These are phyloP conservation scores for Fusarium brevicatenulatum DNA, from an alignment of 2,329 filamentous ascomycete genomes.

Conservation along the genomic window DNA sequence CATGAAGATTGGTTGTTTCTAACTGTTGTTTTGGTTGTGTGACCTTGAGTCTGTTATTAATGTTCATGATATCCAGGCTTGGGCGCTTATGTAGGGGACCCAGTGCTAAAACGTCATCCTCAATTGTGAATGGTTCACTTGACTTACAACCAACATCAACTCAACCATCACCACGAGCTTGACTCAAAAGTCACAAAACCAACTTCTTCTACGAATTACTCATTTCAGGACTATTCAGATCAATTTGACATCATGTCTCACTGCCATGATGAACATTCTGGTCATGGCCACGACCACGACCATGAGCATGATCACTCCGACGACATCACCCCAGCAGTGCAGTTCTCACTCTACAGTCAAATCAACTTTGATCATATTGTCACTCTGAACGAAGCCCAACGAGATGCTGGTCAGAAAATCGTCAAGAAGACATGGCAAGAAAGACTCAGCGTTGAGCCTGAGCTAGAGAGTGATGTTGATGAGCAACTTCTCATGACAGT, in stretches of 20 bases:
- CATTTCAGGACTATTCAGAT: background rate
- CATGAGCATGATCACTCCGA: conserved; percentile 86
- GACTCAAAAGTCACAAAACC: background rate
- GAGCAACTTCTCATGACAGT: conserved; percentile 94
- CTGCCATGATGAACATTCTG: conserved; percentile 62
- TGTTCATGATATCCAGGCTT: conserved; percentile 19
- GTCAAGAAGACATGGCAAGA: conserved; percentile 93
- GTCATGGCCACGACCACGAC: conserved; percentile 65
- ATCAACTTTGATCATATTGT: conserved; percentile 88
- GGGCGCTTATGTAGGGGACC: conserved; percentile 11
- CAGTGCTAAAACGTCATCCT: conserved; percentile 36
- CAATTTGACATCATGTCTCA: conserved; percentile 51
- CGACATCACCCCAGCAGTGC: conserved; percentile 90
- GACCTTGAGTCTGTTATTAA: background rate
- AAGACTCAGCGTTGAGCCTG: conserved; percentile 74
- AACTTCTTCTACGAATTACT: no score
- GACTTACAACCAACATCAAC: conserved; percentile 36
- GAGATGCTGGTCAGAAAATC: conserved; percentile 76
- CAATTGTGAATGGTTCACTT: conserved; percentile 11
- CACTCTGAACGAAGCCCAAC: conserved; percentile 82
- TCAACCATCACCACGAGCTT: background rate
- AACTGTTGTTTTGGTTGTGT: background rate
- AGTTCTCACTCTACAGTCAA: conserved; percentile 90
- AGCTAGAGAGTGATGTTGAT: conserved; percentile 86
- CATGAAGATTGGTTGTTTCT: background rate